Evolutionary conservation across 176 grass and related monocot species (phyloP).

Genomic region (Oryza rufipogon): DNA sequence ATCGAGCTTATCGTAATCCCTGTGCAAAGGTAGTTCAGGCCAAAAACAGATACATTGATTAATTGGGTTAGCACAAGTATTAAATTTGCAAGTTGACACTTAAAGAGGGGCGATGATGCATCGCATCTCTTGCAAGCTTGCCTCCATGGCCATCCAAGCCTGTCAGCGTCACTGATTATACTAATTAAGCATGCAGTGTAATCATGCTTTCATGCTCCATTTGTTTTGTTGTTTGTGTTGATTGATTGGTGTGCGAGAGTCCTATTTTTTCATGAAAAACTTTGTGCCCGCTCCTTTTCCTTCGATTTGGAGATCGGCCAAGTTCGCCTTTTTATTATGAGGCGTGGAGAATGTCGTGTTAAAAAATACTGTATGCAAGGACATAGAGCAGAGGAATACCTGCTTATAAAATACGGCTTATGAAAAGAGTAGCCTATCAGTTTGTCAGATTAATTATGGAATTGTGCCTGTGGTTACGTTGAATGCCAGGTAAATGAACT

Average conservation of each 20-base stretch:
- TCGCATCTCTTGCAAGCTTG: slow-evolving; percentile 2
- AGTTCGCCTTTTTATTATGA: background rate
- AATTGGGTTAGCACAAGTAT: background rate
- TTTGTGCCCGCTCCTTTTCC: slow-evolving; percentile 27
- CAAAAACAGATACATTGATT: background rate
- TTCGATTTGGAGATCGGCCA: background rate
- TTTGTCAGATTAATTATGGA: background rate
- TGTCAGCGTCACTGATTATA: slow-evolving; percentile 8
- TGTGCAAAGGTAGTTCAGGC: background rate
- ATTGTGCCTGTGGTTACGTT: background rate
- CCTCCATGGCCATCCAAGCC: slow-evolving; percentile 16
- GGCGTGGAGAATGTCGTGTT: background rate
- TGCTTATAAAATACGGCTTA: background rate
- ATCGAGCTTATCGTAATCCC: slow-evolving; percentile 21
- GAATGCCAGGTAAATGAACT: too few relatives aligned
- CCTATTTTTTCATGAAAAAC: background rate
- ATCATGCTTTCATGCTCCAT: background rate
- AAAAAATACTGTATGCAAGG: background rate
- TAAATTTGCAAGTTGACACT: background rate
- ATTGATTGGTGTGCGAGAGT: background rate
- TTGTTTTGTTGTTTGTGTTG: background rate
- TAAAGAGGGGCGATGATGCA: too few relatives aligned
- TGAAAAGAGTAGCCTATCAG: background rate
- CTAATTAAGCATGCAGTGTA: background rate
- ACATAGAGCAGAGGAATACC: background rate